These are phyloP conservation scores for Zygoascus flipseniorum DNA, from an alignment of 805 yeast species.

Conservation along the genomic window DNA sequence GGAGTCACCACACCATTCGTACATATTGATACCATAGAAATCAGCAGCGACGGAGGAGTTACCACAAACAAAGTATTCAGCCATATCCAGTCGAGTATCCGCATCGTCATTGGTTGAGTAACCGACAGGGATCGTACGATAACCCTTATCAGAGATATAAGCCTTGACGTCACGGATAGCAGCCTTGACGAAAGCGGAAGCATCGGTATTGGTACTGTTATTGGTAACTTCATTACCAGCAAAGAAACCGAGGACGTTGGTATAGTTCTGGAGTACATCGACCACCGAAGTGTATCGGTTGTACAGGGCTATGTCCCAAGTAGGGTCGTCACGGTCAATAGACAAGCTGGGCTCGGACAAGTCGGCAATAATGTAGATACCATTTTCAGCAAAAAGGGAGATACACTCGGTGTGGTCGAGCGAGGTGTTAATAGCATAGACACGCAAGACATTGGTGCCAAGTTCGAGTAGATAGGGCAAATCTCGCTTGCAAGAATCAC, in stretches of 20 bases:
- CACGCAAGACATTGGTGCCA: slow-evolving; percentile 71
- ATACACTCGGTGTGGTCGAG: slow-evolving; percentile 71
- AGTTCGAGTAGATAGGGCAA: slow-evolving; percentile 64
- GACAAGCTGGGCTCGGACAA: slow-evolving; percentile 78
- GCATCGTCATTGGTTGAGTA: slow-evolving; percentile 88
- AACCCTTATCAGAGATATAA: slow-evolving; percentile 57
- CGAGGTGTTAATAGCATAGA: slow-evolving; percentile 73
- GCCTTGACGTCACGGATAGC: slow-evolving; percentile 83
- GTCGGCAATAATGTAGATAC: slow-evolving; percentile 87
- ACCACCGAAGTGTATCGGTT: slow-evolving; percentile 75
- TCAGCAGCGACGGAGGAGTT: slow-evolving; percentile 50
- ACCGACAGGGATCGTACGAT: slow-evolving; percentile 85
- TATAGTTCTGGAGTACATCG: slow-evolving; percentile 67
- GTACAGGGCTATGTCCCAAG: slow-evolving; percentile 66
- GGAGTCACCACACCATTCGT: slow-evolving; percentile 72
- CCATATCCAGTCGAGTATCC: slow-evolving; percentile 67
- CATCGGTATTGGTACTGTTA: slow-evolving; percentile 68
- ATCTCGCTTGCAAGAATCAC: slow-evolving; percentile 66
- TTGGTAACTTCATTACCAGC: slow-evolving; percentile 98
- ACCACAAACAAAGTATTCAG: slow-evolving; percentile 84
- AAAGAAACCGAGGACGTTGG: slow-evolving; percentile 84
- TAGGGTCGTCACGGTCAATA: slow-evolving; percentile 67
- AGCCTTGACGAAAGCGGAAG: slow-evolving; percentile 93
- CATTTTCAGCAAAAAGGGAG: slow-evolving; percentile 67
- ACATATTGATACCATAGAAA: slow-evolving; percentile 79